Conservation (phyloP, 108 stramenopile species). For the Cylindrotheca closterium region DNA sequence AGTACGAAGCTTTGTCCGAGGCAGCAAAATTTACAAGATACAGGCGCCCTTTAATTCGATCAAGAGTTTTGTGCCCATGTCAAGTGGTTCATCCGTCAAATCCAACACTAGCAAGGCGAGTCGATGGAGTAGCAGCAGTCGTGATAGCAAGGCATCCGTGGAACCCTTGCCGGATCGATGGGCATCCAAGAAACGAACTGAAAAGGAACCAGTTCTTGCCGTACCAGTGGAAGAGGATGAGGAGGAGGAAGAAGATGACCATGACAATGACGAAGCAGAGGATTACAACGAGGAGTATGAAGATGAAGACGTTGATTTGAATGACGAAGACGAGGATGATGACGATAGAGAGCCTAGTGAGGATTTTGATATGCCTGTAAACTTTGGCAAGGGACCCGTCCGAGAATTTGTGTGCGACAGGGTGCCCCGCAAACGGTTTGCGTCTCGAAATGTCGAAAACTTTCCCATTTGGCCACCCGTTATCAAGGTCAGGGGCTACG, state of each 20-base stretch:
- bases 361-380: not conserved
- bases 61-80: no score
- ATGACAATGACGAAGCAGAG: no score
- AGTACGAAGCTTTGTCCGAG: not conserved
- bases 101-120: not conserved
- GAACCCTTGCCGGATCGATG: not conserved
- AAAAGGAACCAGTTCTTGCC: not conserved
- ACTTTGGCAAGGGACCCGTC: not conserved
- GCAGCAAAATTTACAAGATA: not conserved
- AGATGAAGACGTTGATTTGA: not conserved
- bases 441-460: conserved; percentile 14
- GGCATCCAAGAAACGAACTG: not conserved
- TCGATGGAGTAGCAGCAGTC: not conserved
- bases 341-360: not conserved
- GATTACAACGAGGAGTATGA: not conserved
- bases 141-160: not conserved
- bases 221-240: not conserved
- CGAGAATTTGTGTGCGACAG: conserved; percentile 10
- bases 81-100: not conserved
- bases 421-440: conserved; percentile 17
- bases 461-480: conserved; percentile 23
- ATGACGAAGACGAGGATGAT: not conserved
- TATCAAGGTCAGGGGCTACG: conserved; percentile 14
- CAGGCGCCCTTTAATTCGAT: not conserved
- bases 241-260: not conserved